Conservation (phyloP, 495 filamentous ascomycete species). For the Aspergillus sparsus region DNA sequence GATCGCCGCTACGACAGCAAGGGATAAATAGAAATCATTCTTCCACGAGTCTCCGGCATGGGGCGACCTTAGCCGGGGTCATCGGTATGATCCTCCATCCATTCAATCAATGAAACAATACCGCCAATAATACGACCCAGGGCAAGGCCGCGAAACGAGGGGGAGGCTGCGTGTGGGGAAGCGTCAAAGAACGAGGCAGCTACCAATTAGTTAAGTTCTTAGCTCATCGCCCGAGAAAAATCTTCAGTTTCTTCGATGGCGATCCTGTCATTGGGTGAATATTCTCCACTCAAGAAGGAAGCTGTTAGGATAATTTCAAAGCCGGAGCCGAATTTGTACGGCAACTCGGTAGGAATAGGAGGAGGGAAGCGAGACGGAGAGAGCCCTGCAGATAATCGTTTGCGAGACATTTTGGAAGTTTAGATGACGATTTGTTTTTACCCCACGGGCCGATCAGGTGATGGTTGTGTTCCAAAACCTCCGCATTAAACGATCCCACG, state of each 20-base stretch:
- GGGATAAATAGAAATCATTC: conserved; percentile 21
- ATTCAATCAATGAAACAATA: conserved; percentile 22
- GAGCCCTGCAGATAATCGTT: neutral
- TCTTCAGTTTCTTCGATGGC: conserved; percentile 5
- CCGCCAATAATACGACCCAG: conserved; percentile 15
- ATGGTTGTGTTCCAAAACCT: conserved; percentile 3
- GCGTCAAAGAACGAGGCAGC: neutral
- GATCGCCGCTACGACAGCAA: conserved; percentile 15
- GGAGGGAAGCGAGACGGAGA: neutral
- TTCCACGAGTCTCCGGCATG: conserved; percentile 24
- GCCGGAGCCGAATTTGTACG: neutral
- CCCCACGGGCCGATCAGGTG: conserved; percentile 19
- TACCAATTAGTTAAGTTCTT: neutral
- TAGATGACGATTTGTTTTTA: conserved; percentile 2
- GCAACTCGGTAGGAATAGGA: conserved; percentile 4
- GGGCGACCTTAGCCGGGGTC: conserved; percentile 12
- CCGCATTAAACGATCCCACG: conserved; percentile 4
- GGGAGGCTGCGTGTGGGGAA: conserved; percentile 18
- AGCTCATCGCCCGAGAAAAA: neutral
- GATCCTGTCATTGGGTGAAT: conserved; percentile 4
- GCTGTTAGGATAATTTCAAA: neutral
- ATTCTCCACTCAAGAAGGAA: neutral
- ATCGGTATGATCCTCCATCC: conserved; percentile 13
- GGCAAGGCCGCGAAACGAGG: conserved; percentile 19
- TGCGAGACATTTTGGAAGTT: neutral